phyloP scores from a whole-genome alignment of 371 early-diverging fungal species.

The Mucor indicus region DNA sequence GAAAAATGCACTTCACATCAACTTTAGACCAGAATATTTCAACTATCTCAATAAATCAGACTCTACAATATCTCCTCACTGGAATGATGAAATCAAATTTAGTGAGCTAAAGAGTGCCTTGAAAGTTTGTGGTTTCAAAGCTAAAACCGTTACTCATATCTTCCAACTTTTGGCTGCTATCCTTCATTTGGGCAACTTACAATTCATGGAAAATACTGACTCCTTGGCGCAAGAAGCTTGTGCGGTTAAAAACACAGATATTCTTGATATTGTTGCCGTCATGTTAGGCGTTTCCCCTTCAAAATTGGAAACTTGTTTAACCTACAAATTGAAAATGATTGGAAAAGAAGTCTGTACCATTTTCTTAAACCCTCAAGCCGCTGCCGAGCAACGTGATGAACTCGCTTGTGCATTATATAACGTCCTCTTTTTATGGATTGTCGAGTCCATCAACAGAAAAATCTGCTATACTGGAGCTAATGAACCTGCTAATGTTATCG shows the following conservation, averaged over 20 bases:
- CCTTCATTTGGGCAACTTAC: constrained; percentile 75
- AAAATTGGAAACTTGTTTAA: constrained; percentile 60
- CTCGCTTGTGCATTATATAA: constrained; percentile 38
- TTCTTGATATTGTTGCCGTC: constrained; percentile 71
- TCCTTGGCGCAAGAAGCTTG: constrained; percentile 56
- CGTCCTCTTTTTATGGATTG: constrained; percentile 44
- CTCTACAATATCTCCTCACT: constrained; percentile 14
- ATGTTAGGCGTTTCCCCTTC: constrained; percentile 76
- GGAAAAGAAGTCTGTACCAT: constrained; percentile 62
- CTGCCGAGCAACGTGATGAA: constrained; percentile 43
- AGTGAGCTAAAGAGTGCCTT: constrained; percentile 71
- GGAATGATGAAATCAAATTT: constrained; percentile 54
- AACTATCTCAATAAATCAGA: constrained; percentile 34
- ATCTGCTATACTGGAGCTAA: constrained; percentile 43
- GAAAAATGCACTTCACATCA: constrained; percentile 43
- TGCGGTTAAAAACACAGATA: constrained; percentile 59
- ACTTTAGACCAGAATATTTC: constrained; percentile 39
- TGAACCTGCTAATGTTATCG: constrained; percentile 70
- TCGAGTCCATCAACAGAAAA: constrained; percentile 41
- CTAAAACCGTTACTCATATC: constrained; percentile 64
- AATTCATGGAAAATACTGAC: constrained; percentile 56
- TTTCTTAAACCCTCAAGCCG: constrained; percentile 57
- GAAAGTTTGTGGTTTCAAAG: constrained; percentile 74
- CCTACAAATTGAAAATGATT: constrained; percentile 41
- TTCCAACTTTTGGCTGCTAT: constrained; percentile 75